These are phyloP conservation scores for Tolypocladium paradoxum DNA, from an alignment of 2,329 filamentous ascomycete species.

Conservation along the genomic window DNA sequence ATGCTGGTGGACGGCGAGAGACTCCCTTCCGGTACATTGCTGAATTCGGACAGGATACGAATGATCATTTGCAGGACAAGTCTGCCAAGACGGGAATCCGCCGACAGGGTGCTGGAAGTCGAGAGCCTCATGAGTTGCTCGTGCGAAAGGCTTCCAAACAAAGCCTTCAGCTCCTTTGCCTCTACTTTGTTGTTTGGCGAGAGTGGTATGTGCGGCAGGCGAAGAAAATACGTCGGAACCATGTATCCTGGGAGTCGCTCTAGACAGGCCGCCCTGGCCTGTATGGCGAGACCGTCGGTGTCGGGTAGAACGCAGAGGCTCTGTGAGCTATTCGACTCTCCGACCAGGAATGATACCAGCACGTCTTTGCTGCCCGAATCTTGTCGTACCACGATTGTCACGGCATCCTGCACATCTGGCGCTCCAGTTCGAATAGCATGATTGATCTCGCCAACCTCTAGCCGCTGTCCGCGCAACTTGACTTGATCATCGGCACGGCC, in stretches of 20 bases:
- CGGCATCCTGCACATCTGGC: slow-evolving; percentile 52
- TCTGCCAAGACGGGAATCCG: slow-evolving; percentile 18
- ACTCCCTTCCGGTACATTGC: slow-evolving; percentile 28
- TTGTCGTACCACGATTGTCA: slow-evolving; percentile 65
- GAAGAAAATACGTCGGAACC: slow-evolving; percentile 77
- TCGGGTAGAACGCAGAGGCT: slow-evolving; percentile 16
- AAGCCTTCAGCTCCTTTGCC: slow-evolving; percentile 50
- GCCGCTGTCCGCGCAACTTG: slow-evolving; percentile 77
- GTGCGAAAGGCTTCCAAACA: slow-evolving; percentile 53
- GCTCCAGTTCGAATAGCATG: slow-evolving; percentile 60
- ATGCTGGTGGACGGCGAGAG: slow-evolving; percentile 53
- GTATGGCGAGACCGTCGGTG: slow-evolving; percentile 26
- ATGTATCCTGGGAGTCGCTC: slow-evolving; percentile 71
- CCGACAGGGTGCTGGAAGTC: slow-evolving; percentile 11
- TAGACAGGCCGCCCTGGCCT: slow-evolving; percentile 53
- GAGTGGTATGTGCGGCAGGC: slow-evolving; percentile 61
- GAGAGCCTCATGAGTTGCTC: slow-evolving; percentile 51
- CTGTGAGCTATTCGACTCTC: neutral
- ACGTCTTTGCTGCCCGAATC: slow-evolving; percentile 67
- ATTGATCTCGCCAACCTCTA: slow-evolving; percentile 89
- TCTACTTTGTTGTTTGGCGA: slow-evolving; percentile 89
- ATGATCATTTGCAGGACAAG: slow-evolving; percentile 37
- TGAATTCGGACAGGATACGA: slow-evolving; percentile 41
- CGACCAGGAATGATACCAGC: slow-evolving; percentile 62
- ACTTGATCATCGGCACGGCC: slow-evolving; percentile 86